Evolutionary conservation across 768 basidiomycete genomes (phyloP).

Genomic region (Trametes villosa): DNA sequence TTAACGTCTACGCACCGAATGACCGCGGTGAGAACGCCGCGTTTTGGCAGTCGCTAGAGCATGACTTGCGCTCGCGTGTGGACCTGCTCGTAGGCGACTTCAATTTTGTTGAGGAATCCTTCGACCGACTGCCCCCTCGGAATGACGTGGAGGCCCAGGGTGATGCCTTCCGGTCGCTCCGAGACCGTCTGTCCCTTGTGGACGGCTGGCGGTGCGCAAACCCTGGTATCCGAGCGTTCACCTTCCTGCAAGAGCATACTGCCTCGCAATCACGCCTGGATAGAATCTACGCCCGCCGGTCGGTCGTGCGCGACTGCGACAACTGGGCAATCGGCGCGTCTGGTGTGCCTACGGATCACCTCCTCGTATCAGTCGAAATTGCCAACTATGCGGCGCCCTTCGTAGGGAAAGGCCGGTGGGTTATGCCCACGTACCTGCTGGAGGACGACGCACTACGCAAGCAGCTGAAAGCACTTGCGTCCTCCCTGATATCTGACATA

Average conservation of each 20-base stretch:
- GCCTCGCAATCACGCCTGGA: neutral
- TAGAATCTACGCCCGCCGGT: neutral
- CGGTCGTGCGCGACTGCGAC: neutral
- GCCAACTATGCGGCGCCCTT: neutral
- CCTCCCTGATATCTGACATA: too few species aligned
- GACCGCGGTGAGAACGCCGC: neutral
- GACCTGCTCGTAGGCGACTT: conserved; percentile 30
- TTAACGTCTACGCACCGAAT: neutral
- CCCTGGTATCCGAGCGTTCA: neutral
- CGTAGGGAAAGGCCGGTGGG: conserved; percentile 17
- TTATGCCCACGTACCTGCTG: neutral
- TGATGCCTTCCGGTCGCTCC: neutral
- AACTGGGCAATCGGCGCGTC: neutral
- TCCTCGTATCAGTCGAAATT: neutral
- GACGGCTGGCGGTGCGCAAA: neutral
- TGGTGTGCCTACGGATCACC: conserved; percentile 1
- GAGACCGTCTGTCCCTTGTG: neutral
- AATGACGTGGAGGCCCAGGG: neutral
- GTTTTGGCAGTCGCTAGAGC: neutral
- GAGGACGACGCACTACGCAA: neutral
- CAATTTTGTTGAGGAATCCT: conserved; percentile 41
- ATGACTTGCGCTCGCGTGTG: too few species aligned
- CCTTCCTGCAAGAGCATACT: neutral
- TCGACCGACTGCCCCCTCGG: neutral
- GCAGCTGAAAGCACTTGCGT: neutral